A percentile compares a stretch with the other conserved stretches of the same genome.
phyloP scores from a whole-genome alignment of 371 early-diverging fungal genomes.

The Coelomomyces lativittatus region DNA sequence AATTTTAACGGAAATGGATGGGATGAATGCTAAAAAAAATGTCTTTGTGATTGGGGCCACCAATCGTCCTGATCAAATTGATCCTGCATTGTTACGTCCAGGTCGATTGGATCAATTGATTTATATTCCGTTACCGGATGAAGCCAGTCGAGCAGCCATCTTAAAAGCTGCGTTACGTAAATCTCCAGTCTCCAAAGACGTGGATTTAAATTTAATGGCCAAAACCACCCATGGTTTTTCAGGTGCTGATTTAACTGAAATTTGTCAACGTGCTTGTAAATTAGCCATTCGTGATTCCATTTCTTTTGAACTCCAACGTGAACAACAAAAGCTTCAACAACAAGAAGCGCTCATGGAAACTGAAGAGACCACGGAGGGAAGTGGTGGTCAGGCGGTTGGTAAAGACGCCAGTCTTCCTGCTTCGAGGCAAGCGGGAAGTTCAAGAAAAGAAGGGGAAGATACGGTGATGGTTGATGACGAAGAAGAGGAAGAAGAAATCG shows the following conservation, averaged over 20 bases:
- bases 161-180: conserved; percentile 88
- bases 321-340: conserved; percentile 53
- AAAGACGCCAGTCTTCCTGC: too few species aligned
- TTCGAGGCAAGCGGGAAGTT: conserved; percentile 3
- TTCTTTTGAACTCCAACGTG: conserved; percentile 65
- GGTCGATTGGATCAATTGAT: conserved; percentile 99
- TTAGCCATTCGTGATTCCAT: conserved; percentile 97
- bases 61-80: conserved; percentile 96
- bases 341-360: too few species aligned
- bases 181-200: conserved; percentile 73
- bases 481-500: conserved; percentile 45
- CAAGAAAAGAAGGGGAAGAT: conserved; percentile 31
- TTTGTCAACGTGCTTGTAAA: conserved; percentile 98
- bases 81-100: conserved; percentile 86
- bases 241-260: conserved; percentile 99
- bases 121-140: conserved; percentile 96
- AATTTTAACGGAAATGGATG: conserved; percentile 99
- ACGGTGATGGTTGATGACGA: conserved; percentile 63
- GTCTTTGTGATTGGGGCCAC: conserved; percentile 99
- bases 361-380: conserved; percentile 47
- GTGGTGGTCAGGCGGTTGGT: too few species aligned
- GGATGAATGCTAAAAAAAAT: conserved; percentile 99
- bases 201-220: conserved; percentile 76
- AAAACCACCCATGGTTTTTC: conserved; percentile 90
- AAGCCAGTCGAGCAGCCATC: conserved; percentile 69